Conservation (phyloP, 371 early-diverging fungal genomes). For the Rhizopus sp. region DNA sequence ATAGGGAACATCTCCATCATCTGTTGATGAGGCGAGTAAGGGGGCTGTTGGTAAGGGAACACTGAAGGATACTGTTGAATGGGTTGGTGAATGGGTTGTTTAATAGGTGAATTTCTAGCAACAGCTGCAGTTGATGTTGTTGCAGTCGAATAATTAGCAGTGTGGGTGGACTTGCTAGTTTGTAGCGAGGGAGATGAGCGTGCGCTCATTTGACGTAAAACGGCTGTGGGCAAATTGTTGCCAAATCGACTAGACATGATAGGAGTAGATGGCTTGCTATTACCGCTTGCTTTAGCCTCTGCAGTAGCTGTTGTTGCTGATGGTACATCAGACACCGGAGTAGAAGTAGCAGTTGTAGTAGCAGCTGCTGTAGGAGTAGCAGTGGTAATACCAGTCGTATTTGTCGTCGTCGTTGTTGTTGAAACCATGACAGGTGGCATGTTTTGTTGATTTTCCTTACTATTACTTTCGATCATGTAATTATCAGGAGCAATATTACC, state of each 20-base stretch:
- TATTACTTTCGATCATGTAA: neutral
- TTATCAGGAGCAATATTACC: no score
- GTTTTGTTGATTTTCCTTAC: neutral
- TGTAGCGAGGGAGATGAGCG: conserved; percentile 45
- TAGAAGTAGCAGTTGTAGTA: conserved; percentile 9
- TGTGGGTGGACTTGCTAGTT: conserved; percentile 22
- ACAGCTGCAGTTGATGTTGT: conserved; percentile 10
- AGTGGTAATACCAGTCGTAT: no score
- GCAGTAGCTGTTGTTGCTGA: neutral
- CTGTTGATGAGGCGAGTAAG: conserved; percentile 19
- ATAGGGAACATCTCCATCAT: conserved; percentile 26
- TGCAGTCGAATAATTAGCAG: conserved; percentile 5
- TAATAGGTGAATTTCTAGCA: neutral
- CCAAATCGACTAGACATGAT: conserved; percentile 45
- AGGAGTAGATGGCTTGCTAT: conserved; percentile 18
- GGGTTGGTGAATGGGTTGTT: neutral
- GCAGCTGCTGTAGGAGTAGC: conserved; percentile 17
- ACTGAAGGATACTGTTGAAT: neutral
- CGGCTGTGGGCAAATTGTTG: conserved; percentile 68
- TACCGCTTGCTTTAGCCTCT: conserved; percentile 2
- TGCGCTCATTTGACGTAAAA: conserved; percentile 66
- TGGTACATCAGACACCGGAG: conserved; percentile 14
- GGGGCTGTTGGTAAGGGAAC: conserved; percentile 12
- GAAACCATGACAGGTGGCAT: neutral
- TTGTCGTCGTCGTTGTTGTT: conserved; percentile 8